Evolutionary conservation across 2,329 filamentous ascomycete species (phyloP), one percentile per base, ranked within the genome.

Genomic region (Aaosphaeria arxii): DNA sequence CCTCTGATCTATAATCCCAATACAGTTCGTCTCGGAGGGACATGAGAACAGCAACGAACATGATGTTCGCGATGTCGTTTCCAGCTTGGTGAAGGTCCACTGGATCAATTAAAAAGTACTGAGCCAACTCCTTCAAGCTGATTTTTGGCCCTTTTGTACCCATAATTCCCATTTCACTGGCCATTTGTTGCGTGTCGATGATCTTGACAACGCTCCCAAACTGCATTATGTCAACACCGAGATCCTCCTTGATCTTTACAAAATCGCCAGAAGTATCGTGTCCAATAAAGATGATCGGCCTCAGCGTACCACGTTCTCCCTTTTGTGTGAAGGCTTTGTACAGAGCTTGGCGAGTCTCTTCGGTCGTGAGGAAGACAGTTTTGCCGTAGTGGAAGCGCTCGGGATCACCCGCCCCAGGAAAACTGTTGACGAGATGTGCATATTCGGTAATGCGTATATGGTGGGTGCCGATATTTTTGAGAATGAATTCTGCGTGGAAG

Each of bases 241-340:
- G 50, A 4, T 52, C 38, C 28, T 55, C 24, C 24, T 53, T 55
- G 11, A 61, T 43, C n/a, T 47, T 40, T n/a, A 45, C 36, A 9
- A 48, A 41, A 40, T 63, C 56, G 13, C 56, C 57, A 2, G 48
- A 47, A 0, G 59, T 43, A 4, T 53, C 60, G 17, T 63, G 57
- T 5, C 60, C 60, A 0, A 63, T n/a, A 41, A 63, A 54, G 2
- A 63, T 53, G 13, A 61, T 40, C 0, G 55, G 56, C 1, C 53
- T 50, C 1, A 36, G 36, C 6, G 6, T 17, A 0, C 17, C 28
- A 28, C 24, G 11, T n/a, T 41, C 35, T 11, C 33, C 13, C 1
- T 30, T 9, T 13, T 46, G 40, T 7, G 13, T 40, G 17, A 62
- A 55, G 2, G 40, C 6, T 1, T 47, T 7, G 1, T 39, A n/a